Evolutionary conservation across 176 grass and related monocot genomes (phyloP).

Genomic region (Avena sativa): DNA sequence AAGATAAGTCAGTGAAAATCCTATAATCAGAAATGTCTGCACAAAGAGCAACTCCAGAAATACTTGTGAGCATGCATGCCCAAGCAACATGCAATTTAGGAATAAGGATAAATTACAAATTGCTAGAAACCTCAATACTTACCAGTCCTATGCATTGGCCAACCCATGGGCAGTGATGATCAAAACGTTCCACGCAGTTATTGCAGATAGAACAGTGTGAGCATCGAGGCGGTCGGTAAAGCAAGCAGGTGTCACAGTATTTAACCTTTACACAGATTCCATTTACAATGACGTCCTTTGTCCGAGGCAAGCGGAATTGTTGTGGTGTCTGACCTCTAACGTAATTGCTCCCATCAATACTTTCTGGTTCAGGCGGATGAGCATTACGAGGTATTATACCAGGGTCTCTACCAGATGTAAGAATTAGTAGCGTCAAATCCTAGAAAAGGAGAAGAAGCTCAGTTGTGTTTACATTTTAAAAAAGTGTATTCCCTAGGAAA

Average conservation of each 20-base stretch:
- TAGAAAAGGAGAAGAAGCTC: conserved; percentile 45
- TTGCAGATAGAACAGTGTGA: conserved; percentile 97
- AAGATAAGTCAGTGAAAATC: background rate
- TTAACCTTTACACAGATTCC: conserved; percentile 77
- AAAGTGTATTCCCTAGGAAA: conserved; percentile 19
- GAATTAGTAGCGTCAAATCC: conserved; percentile 80
- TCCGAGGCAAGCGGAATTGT: conserved; percentile 74
- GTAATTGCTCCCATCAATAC: conserved; percentile 52
- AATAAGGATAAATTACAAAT: conserved; percentile 11
- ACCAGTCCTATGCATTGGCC: conserved; percentile 93
- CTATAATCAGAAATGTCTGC: background rate
- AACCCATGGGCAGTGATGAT: conserved; percentile 98
- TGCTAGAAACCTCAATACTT: conserved; percentile 39
- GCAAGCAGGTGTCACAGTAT: conserved; percentile 93
- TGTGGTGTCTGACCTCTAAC: conserved; percentile 64
- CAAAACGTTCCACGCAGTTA: conserved; percentile 94
- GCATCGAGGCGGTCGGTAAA: conserved; percentile 86
- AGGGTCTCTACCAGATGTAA: conserved; percentile 89
- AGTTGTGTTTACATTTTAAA: conserved; percentile 26
- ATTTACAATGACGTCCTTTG: conserved; percentile 83
- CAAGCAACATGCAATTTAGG: background rate
- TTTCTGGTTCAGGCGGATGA: conserved; percentile 83
- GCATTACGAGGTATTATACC: conserved; percentile 87
- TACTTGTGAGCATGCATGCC: background rate
- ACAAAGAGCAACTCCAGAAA: conserved; percentile 11